Percentiles rank a stretch among this genome's conserved stretches.
These are phyloP conservation scores for Syzygium jambos DNA, from an alignment of 345 rosid genomes.

Conservation along the genomic window DNA sequence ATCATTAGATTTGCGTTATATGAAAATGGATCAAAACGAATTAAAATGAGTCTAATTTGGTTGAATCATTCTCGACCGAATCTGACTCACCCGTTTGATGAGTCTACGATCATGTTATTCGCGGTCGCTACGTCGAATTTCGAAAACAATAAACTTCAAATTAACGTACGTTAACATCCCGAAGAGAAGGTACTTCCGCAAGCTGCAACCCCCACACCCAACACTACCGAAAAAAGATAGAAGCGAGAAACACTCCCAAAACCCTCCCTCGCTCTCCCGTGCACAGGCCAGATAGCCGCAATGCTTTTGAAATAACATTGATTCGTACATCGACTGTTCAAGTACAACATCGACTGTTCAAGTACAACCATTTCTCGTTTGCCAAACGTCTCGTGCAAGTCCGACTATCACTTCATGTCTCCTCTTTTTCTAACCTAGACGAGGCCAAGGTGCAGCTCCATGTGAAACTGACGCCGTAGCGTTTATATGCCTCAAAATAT, in stretches of 20 bases:
- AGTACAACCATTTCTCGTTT: neutral
- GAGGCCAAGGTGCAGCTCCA: neutral
- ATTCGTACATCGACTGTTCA: neutral
- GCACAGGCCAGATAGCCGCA: neutral
- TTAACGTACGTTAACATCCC: neutral
- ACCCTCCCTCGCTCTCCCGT: neutral
- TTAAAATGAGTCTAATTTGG: too few species aligned
- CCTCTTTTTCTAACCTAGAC: neutral
- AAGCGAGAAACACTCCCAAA: neutral
- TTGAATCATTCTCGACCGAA: too few species aligned
- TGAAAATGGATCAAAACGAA: too few species aligned
- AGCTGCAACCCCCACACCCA: neutral
- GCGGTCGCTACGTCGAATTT: neutral
- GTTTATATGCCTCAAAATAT: neutral
- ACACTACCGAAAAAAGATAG: neutral
- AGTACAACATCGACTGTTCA: neutral
- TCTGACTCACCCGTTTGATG: too few species aligned
- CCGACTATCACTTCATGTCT: neutral
- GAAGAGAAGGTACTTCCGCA: neutral
- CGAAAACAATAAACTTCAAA: neutral
- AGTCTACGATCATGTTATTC: neutral
- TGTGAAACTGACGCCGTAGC: neutral
- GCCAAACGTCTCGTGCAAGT: neutral
- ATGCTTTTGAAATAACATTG: neutral
- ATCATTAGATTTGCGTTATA: too few species aligned